Percentiles rank a stretch among this genome's conserved stretches.
phyloP scores from a whole-genome alignment of 2,329 filamentous ascomycete species.

The Harringtonia aguacate region DNA sequence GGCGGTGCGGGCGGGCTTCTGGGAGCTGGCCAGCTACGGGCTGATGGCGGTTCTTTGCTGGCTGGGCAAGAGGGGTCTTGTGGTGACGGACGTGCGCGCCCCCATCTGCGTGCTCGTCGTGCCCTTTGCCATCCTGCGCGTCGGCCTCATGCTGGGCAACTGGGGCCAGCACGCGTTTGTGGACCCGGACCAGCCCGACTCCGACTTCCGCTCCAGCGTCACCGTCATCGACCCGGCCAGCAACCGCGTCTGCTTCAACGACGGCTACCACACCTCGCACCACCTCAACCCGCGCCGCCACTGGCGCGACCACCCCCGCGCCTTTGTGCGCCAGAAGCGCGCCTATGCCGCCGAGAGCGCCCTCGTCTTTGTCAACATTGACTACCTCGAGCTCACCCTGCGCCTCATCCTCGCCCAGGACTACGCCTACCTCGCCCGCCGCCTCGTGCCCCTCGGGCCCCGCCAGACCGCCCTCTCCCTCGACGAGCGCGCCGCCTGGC shows the following conservation, averaged over 20 bases:
- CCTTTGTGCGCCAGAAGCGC: conserved; percentile 60
- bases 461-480: conserved; percentile 54
- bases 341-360: conserved; percentile 57
- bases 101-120: conserved; percentile 56
- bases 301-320: conserved; percentile 69
- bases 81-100: conserved; percentile 36
- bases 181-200: conserved; percentile 62
- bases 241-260: conserved; percentile 75
- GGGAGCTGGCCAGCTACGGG: conserved; percentile 48
- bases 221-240: conserved; percentile 69
- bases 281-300: conserved; percentile 69
- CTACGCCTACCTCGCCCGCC: conserved; percentile 57
- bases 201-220: conserved; percentile 69
- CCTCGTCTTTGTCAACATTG: conserved; percentile 70
- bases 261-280: conserved; percentile 74
- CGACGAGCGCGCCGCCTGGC: conserved; percentile 50
- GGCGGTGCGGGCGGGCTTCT: conserved; percentile 46
- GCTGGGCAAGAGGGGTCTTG: conserved; percentile 19
- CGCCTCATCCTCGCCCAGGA: conserved; percentile 61
- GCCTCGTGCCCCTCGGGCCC: conserved; percentile 62
- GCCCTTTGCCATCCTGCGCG: conserved; percentile 53
- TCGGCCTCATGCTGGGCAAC: conserved; percentile 72
- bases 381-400: conserved; percentile 67
- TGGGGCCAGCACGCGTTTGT: conserved; percentile 81
- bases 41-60: conserved; percentile 34